Conservation (phyloP, 306 rosid genomes). For the Hylodesmum podocarpum region DNA sequence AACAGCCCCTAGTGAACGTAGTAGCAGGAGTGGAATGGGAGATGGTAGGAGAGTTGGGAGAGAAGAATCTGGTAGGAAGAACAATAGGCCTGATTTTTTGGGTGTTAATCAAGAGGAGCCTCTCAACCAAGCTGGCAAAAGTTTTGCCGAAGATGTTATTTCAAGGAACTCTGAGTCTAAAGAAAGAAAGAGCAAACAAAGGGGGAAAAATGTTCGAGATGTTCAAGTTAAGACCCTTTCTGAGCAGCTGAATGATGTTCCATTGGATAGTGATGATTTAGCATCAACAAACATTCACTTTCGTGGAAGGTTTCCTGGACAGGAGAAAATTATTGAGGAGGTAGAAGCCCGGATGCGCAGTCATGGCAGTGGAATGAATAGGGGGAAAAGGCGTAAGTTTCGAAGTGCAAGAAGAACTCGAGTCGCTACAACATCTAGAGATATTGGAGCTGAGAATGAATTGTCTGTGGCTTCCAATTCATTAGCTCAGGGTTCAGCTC, state of each 20-base stretch:
- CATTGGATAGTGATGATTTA: conserved; percentile 77
- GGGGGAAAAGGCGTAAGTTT: conserved; percentile 74
- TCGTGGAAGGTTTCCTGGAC: conserved; percentile 54
- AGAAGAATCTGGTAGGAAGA: conserved; percentile 72
- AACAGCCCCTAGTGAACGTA: conserved; percentile 51
- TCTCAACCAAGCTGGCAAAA: conserved; percentile 48
- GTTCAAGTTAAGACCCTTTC: conserved; percentile 71
- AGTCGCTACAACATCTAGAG: conserved; percentile 67
- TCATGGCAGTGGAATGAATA: conserved; percentile 60
- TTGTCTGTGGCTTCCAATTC: conserved; percentile 91
- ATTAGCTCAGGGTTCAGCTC: conserved; percentile 60
- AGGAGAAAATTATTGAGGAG: conserved; percentile 55
- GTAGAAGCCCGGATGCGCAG: conserved; percentile 60
- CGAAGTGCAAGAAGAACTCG: conserved; percentile 70
- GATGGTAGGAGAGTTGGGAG: conserved; percentile 66
- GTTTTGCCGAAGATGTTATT: conserved; percentile 50
- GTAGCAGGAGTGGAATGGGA: conserved; percentile 63
- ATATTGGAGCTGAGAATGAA: conserved; percentile 70
- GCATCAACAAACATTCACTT: conserved; percentile 72
- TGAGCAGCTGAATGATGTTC: conserved; percentile 66
- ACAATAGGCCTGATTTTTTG: conserved; percentile 57
- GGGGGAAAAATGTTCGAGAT: conserved; percentile 65
- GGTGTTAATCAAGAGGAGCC: conserved; percentile 55
- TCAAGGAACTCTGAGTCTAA: conserved; percentile 69
- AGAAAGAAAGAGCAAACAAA: conserved; percentile 62